Conservation (phyloP, 495 filamentous ascomycete genomes). For the Staphylotrichum longicolle region DNA sequence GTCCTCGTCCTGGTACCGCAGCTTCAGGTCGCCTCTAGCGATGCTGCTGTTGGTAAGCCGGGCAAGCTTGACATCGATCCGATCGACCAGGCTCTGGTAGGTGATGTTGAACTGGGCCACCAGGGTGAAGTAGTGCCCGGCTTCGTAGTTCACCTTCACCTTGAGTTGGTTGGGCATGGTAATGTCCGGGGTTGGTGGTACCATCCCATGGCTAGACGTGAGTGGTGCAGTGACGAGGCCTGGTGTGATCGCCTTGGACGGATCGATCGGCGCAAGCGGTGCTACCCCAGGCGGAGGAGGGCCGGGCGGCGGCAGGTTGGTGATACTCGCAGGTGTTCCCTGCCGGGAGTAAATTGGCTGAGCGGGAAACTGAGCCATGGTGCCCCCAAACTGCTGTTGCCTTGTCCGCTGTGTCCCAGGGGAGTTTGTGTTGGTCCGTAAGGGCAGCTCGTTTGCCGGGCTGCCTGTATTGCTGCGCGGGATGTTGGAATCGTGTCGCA, state of each 20-base stretch:
- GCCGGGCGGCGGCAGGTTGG: constrained; percentile 34
- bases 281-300: constrained; percentile 34
- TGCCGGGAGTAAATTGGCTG: constrained; percentile 49
- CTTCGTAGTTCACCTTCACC: constrained; percentile 86
- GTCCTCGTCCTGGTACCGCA: constrained; percentile 90
- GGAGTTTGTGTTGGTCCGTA: constrained; percentile 53
- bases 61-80: constrained; percentile 93
- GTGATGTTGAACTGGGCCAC: constrained; percentile 91
- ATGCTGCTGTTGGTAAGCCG: constrained; percentile 79
- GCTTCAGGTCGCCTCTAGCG: constrained; percentile 68
- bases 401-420: constrained; percentile 47
- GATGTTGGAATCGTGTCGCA: constrained; percentile 49
- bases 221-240: constrained; percentile 37
- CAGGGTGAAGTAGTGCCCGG: constrained; percentile 78
- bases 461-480: constrained; percentile 54
- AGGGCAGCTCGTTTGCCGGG: constrained; percentile 50
- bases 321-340: constrained; percentile 38
- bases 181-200: constrained; percentile 49
- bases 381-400: constrained; percentile 33
- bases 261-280: constrained; percentile 32
- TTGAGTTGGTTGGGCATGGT: constrained; percentile 80
- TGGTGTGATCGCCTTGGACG: constrained; percentile 29
- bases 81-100: constrained; percentile 87
- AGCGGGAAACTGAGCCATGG: constrained; percentile 48
- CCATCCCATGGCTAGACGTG: constrained; percentile 34